Base-by-base conservation (phyloP, 2,329 filamentous ascomycete genomes). In the Botrytis deweyae region DNA sequence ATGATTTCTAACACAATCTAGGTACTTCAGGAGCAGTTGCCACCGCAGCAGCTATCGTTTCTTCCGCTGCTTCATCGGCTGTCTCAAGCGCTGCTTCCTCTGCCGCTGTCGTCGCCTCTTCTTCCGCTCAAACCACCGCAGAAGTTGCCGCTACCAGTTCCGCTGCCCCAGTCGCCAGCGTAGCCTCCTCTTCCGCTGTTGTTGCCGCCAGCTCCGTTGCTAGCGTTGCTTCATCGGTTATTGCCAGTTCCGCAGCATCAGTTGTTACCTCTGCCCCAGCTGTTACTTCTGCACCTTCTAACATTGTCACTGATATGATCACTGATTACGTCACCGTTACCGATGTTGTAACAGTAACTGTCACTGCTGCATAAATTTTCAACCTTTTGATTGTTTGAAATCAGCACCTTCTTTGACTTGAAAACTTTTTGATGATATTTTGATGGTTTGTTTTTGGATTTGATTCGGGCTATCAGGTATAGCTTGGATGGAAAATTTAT, bases 341-440 rank as follows among this genome's bases (percentile, higher is more conserved):
- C 16, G 71, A 73, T 29, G n/a, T 68, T 10, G 52, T 72, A 25
- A 68, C 63, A 25, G 63, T 68, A n/a, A 72, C 71, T 4, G 42
- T 72, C 12, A 72, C 71, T 22, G 70, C 70, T 18, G 49, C 49
- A 42, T 36, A 46, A 67, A 38, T 49, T 0, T 1, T 38, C 1
- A 7, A 66, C 7, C 3, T 14, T 38, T 38, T 1, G 64, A 9
- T 22, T 55, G 5, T 12, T 18, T 18, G 4, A 18, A 29, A 42
- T 33, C 22, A 18, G 18, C 1, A 38, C 7, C 46, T 52, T n/a
- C 33, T 49, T 38, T n/a, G 3, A 66, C 29, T 14, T 18, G 29
- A 52, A 52, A 25, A 7, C 44, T 33, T 52, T 38, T 20, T 20
- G 64, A 52, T 52, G 44, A 66, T 38, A 49, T 67, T 38, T 52